phyloP scores from a whole-genome alignment of 73 alveolate genomes.

The Urostyla sp. region DNA sequence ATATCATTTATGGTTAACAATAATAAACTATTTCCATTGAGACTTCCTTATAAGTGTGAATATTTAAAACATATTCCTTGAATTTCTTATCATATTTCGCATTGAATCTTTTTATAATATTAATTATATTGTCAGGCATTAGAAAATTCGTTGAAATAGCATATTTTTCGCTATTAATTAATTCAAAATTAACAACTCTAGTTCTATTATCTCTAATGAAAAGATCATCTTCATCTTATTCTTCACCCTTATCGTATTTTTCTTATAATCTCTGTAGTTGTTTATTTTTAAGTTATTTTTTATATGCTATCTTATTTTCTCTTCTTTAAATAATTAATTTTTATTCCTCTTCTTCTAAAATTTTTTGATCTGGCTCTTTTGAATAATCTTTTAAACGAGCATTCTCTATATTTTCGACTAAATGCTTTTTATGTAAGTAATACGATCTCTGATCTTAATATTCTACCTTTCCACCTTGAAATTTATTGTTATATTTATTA shows the following conservation, averaged over 20 bases:
- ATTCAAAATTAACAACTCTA: background rate
- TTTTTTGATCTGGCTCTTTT: background rate
- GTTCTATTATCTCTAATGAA: background rate
- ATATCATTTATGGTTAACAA: slow-evolving; percentile 29
- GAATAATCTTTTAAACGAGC: slow-evolving; percentile 27
- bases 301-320: background rate
- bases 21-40: slow-evolving; percentile 56
- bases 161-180: background rate
- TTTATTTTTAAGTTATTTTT: background rate
- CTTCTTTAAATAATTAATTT: background rate
- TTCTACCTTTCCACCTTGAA: slow-evolving; percentile 1
- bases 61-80: slow-evolving; percentile 48
- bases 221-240: background rate
- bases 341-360: background rate
- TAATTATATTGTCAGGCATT: background rate
- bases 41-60: slow-evolving; percentile 57
- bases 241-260: slow-evolving; percentile 6
- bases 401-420: slow-evolving; percentile 46
- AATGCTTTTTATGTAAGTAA: slow-evolving; percentile 27
- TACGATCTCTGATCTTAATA: slow-evolving; percentile 37
- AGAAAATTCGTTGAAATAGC: background rate
- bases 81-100: background rate
- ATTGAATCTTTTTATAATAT: background rate
- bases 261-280: background rate
- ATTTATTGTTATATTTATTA: slow-evolving; percentile 16